Evolutionary conservation across 768 basidiomycete species (phyloP).

Genomic region (Lactarius hatsudake): DNA sequence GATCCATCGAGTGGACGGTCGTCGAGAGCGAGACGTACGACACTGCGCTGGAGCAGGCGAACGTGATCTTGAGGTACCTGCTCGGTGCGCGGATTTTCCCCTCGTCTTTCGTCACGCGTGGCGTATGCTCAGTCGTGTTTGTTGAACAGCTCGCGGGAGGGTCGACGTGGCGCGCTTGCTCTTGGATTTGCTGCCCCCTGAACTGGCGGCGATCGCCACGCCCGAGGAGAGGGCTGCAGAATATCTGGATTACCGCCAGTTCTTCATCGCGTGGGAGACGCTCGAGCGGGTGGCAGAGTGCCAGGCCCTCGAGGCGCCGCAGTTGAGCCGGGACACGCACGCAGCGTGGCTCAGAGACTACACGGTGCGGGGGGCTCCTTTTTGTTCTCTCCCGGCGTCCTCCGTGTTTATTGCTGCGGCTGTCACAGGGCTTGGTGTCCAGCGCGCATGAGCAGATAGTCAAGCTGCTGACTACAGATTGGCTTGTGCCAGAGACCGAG

Average conservation of each 20-base stretch:
- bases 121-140: background rate
- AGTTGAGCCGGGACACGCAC: constrained; percentile 58
- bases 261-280: constrained; percentile 72
- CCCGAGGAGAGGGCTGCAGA: constrained; percentile 73
- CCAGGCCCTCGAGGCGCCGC: constrained; percentile 53
- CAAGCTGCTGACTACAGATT: constrained; percentile 73
- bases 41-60: constrained; percentile 82
- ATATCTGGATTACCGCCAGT: constrained; percentile 76
- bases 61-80: constrained; percentile 86
- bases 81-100: constrained; percentile 55
- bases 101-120: background rate
- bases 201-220: constrained; percentile 58
- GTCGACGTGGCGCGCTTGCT: constrained; percentile 63
- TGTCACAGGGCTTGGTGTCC: constrained; percentile 53
- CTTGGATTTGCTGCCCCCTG: constrained; percentile 57
- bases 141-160: constrained; percentile 60
- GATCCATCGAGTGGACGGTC: constrained; percentile 93
- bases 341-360: constrained; percentile 64
- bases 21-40: constrained; percentile 69
- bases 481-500: constrained; percentile 62
- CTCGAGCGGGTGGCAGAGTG: constrained; percentile 60
- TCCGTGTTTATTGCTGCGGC: background rate
- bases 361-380: constrained; percentile 39
- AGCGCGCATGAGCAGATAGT: constrained; percentile 61
- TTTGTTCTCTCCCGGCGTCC: background rate